Percentiles rank a stretch among this genome's conserved stretches.
Conservation (phyloP, 2,329 filamentous ascomycete genomes). For the Rhynchosporium graminicola region DNA sequence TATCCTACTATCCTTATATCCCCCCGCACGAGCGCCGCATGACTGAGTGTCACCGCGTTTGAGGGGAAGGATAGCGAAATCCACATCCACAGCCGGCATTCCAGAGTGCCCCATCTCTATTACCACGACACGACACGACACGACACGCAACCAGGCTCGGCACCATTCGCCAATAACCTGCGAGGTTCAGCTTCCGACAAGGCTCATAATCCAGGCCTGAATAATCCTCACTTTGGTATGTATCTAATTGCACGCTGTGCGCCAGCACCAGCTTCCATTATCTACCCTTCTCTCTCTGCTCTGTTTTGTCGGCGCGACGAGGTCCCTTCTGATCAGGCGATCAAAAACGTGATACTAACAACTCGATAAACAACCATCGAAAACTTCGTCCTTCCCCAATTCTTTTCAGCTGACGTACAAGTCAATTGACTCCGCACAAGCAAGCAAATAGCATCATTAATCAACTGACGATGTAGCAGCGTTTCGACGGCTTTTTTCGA, state of each 20-base stretch:
- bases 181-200: conserved; percentile 13
- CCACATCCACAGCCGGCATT: conserved; percentile 15
- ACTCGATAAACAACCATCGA: background rate
- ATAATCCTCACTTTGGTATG: conserved; percentile 18
- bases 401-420: background rate
- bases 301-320: conserved; percentile 3
- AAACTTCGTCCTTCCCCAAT: conserved; percentile 1
- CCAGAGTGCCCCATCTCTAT: conserved; percentile 19
- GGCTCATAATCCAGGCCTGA: conserved; percentile 20
- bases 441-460: conserved; percentile 1
- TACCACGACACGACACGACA: conserved; percentile 10
- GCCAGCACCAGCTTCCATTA: background rate
- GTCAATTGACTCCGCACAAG: conserved; percentile 15
- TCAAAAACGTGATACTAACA: conserved; percentile 5
- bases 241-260: conserved; percentile 2
- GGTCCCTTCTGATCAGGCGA: conserved; percentile 12
- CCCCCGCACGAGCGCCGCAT: conserved; percentile 24
- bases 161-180: conserved; percentile 18
- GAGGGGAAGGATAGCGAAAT: conserved; percentile 16
- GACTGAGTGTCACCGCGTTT: conserved; percentile 26
- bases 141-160: conserved; percentile 21
- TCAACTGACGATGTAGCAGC: conserved; percentile 16
- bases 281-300: background rate
- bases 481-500: background rate
- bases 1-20: conserved; percentile 18